Conservation (phyloP, 1,284 basidiomycete species). For the Rhodotorula sp. region DNA sequence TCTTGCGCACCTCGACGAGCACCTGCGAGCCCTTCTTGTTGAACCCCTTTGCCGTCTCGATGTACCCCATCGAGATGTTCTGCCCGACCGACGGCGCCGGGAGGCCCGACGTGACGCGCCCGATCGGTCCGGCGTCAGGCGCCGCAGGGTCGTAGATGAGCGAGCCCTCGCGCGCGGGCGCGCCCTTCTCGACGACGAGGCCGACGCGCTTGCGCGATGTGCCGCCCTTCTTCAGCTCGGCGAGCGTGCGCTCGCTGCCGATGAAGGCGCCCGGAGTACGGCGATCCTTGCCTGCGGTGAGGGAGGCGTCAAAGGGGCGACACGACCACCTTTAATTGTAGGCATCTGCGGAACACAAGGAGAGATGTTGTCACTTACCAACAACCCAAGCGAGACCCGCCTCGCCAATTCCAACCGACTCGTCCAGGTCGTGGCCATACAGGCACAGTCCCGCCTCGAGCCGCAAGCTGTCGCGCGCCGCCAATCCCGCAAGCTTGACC, state of each 20-base stretch:
- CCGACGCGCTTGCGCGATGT: slow-evolving; percentile 80
- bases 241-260: slow-evolving; percentile 74
- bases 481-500: slow-evolving; percentile 85
- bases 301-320: not conserved
- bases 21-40: slow-evolving; percentile 90
- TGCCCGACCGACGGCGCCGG: slow-evolving; percentile 85
- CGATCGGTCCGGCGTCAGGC: slow-evolving; percentile 61
- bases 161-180: slow-evolving; percentile 85
- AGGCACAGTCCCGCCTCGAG: slow-evolving; percentile 98
- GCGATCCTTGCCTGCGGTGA: slow-evolving; percentile 70
- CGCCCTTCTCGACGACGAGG: slow-evolving; percentile 71
- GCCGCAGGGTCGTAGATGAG: slow-evolving; percentile 65
- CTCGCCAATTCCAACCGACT: slow-evolving; percentile 75
- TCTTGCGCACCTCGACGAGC: slow-evolving; percentile 72
- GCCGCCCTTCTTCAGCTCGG: slow-evolving; percentile 74
- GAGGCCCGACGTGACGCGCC: slow-evolving; percentile 87
- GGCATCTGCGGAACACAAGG: too few relatives aligned
- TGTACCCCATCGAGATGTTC: slow-evolving; percentile 97
- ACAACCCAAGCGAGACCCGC: slow-evolving; percentile 92
- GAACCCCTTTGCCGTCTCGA: slow-evolving; percentile 64
- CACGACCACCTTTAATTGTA: too few relatives aligned
- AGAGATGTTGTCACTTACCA: slow-evolving; percentile 62
- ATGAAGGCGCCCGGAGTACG: slow-evolving; percentile 69
- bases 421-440: slow-evolving; percentile 91
- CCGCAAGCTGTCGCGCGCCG: slow-evolving; percentile 87